Percentiles rank a stretch among this genome's conserved stretches.
phyloP scores from a whole-genome alignment of 2,329 filamentous ascomycete species.

The Mariannaea elegans region DNA sequence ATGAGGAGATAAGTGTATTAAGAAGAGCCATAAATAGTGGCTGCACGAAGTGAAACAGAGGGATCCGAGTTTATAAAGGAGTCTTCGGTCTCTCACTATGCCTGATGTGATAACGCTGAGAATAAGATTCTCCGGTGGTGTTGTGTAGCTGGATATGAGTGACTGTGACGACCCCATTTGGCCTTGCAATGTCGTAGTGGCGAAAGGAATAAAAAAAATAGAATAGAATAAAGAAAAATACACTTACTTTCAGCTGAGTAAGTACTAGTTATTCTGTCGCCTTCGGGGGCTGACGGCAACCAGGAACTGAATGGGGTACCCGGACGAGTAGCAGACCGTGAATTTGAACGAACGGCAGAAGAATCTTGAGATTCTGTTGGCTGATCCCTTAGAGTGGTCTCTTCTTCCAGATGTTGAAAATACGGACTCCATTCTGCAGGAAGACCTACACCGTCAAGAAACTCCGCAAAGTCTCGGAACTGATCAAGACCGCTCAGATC shows the following conservation, averaged over 20 bases:
- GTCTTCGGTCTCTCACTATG: too few species aligned
- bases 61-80: constrained; percentile 27
- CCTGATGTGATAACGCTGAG: too few species aligned
- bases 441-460: constrained; percentile 49
- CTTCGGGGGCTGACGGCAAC: constrained; percentile 47
- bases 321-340: constrained; percentile 24
- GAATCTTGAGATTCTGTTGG: constrained; percentile 29
- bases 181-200: too few species aligned
- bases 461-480: constrained; percentile 50
- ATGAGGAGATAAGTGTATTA: too few species aligned
- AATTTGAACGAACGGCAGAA: constrained; percentile 2
- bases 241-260: constrained; percentile 14
- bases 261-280: constrained; percentile 37
- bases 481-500: constrained; percentile 40
- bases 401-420: constrained; percentile 40
- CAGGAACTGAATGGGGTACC: constrained; percentile 50
- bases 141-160: too few species aligned
- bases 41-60: too few species aligned
- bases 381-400: constrained; percentile 15
- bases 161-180: too few species aligned
- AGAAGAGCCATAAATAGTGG: too few species aligned
- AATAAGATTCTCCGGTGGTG: too few species aligned
- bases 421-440: constrained; percentile 51
- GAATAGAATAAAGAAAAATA: too few species aligned
- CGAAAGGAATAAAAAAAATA: too few species aligned